Base-by-base conservation (phyloP, 352 stramenopile species). In the Thalassiosira hispida region DNA sequence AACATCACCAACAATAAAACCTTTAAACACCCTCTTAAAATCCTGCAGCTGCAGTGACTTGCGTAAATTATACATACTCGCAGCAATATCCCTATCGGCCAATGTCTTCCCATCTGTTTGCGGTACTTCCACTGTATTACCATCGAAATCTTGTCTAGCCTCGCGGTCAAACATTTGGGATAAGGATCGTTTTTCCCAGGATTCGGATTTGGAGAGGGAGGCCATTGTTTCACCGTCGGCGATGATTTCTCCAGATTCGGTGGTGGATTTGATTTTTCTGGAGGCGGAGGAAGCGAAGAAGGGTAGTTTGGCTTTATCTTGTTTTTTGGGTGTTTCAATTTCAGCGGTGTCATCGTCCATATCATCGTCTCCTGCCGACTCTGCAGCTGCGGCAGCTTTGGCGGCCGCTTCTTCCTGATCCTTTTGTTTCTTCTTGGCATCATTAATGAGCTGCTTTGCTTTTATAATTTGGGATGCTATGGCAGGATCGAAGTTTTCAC, bases 1-100 rank as follows among this genome's bases (percentile, higher is more conserved):
- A 64, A 83, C 27, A 22, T 92, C 86, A 12, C 88, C 88, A 84
- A 93, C 92, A 38, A 90, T 73, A 38, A 88, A 92, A 92, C 61
- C 74, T 85, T 93, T 82, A 84, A 93, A 93, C 47, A 93, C 90
- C 63, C 51, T 89, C 42, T 64, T 69, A 76, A 88, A 93, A 66
- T 93, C 88, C 20, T 89, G 70, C 9, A 57, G 77, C 63, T 87
- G 66, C 64, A 93, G 59, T 0, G 22, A 35, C 40, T 71, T 87
- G 52, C 80, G 77, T 20, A 92, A 65, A 63, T 80, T 85, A 18
- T 72, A 89, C 52, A 93, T 91, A 65, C 60, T 85, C 35, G 63
- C 68, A 1, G 72, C 79, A 2, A 91, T 57, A 84, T 93, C 88
- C 57, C 79, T 84, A 53, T 91, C 76, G 0, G 66, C 67, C 22